Evolutionary conservation across 768 basidiomycete species (phyloP).

Genomic region (Thelephora aurantiotincta): DNA sequence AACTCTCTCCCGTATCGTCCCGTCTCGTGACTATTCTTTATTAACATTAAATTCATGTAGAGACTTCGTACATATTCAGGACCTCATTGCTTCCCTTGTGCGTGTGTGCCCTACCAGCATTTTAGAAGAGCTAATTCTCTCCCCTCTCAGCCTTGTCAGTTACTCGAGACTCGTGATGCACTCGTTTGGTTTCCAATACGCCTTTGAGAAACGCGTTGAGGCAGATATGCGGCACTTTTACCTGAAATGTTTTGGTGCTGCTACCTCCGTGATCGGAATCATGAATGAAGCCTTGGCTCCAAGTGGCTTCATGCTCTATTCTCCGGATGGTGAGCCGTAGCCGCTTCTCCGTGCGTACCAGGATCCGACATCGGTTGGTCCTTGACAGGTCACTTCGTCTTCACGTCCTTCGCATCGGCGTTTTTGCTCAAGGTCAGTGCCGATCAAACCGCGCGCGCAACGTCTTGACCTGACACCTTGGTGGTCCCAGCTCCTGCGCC

Average conservation of each 20-base stretch:
- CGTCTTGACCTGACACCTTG: neutral
- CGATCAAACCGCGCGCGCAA: too few relatives aligned
- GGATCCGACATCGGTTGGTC: neutral
- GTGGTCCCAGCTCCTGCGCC: slow-evolving; percentile 42
- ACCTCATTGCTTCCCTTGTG: slow-evolving; percentile 63
- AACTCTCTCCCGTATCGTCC: neutral
- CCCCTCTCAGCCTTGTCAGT: slow-evolving; percentile 39
- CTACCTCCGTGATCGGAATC: slow-evolving; percentile 48
- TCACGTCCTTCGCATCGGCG: slow-evolving; percentile 69
- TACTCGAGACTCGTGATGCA: slow-evolving; percentile 79
- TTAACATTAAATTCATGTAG: slow-evolving; percentile 22
- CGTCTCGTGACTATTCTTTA: neutral
- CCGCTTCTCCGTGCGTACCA: neutral
- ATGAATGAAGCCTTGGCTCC: slow-evolving; percentile 55
- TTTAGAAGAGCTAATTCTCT: slow-evolving; percentile 6
- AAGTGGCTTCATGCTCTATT: slow-evolving; percentile 63
- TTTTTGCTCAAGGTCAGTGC: slow-evolving; percentile 61
- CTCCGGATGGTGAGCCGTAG: slow-evolving; percentile 49
- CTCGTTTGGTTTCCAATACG: slow-evolving; percentile 78
- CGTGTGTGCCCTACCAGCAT: slow-evolving; percentile 13
- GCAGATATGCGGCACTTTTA: slow-evolving; percentile 49
- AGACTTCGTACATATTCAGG: slow-evolving; percentile 45
- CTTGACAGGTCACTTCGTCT: slow-evolving; percentile 55
- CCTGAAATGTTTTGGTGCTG: slow-evolving; percentile 56
- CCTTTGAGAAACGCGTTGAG: slow-evolving; percentile 56